Evolutionary conservation across 225 moss, liverwort and hornwort genomes (phyloP), one percentile per base, ranked within the genome.

Genomic region (Thuidium tamariscinum): DNA sequence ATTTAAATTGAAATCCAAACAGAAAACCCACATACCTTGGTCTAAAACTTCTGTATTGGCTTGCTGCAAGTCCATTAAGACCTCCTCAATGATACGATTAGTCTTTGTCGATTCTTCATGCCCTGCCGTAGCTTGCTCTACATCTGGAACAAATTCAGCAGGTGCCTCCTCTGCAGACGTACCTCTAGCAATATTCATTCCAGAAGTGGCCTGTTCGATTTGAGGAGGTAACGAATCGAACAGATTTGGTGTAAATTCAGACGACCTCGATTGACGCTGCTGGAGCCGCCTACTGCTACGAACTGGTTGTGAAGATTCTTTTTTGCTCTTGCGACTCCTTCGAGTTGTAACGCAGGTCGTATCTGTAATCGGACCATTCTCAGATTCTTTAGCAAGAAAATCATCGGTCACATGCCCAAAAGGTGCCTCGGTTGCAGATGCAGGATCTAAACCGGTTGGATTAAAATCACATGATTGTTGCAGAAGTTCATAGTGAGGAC

Each of bases 211-310:
- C 66, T 42, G 86, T 84, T 90, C 81, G 39, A 42, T 69, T 74
- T 74, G 70, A 77, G 87, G 78, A 48, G 46, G 78, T 77, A 54
- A 36, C 29, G 85, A 84, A 88, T 87, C 69, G 15, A 80, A 23
- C 83, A 42, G n/a, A 63, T 83, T 69, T 71, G 60, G 63, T 77
- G 64, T 7, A 49, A 76, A 81, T 51, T 83, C 83, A 75, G 72
- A 48, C 77, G 52, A 88, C 71, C 77, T 88, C 65, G 77, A 82
- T 77, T 89, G 85, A 82, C 74, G 88, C 83, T 83, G 85, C 69
- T 87, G 88, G 54, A 90, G 81, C 44, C 93, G 89, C 83, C 63
- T 89, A 82, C 93, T 94, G 69, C 88, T 88, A 78, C 93, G 92
- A 79, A 91, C 85, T 82, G 91, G 87, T 86, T 88, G 86, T 52